A percentile compares a stretch with the other conserved stretches of the same genome.
phyloP scores from a whole-genome alignment of 2,329 filamentous ascomycete genomes.

The Lithohypha guttulata region DNA sequence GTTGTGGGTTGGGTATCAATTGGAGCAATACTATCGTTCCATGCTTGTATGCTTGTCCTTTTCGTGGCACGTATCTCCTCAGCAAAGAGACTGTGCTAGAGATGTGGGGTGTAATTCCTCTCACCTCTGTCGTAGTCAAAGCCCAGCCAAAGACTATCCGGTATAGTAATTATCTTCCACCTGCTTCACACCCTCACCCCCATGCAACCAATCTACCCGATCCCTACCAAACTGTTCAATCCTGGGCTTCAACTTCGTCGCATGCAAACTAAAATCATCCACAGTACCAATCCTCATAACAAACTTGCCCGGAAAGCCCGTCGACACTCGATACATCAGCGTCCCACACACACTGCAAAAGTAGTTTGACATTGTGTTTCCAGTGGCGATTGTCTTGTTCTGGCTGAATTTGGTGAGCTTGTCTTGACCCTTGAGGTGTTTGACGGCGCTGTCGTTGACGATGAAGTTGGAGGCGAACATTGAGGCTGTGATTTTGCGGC shows the following conservation, averaged over 20 bases:
- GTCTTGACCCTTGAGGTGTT: conserved; percentile 42
- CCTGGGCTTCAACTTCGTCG: conserved; percentile 45
- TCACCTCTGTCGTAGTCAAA: too few species aligned
- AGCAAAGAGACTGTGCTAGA: too few species aligned
- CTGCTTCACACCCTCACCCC: conserved; percentile 26
- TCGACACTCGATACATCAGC: conserved; percentile 47
- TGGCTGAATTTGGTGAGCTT: conserved; percentile 40
- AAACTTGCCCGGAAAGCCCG: conserved; percentile 34
- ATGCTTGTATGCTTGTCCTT: too few species aligned
- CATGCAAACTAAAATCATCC: conserved; percentile 49
- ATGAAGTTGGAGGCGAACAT: conserved; percentile 53
- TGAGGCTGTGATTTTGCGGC: conserved; percentile 51
- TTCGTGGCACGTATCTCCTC: too few species aligned
- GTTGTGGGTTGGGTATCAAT: too few species aligned
- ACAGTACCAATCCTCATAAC: conserved; percentile 50
- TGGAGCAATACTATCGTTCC: too few species aligned
- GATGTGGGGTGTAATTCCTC: too few species aligned
- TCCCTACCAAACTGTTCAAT: conserved; percentile 44
- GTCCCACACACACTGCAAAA: conserved; percentile 52
- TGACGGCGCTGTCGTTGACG: conserved; percentile 36
- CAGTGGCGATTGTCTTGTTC: conserved; percentile 36
- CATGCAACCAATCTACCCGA: conserved; percentile 40
- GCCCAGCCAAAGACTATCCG: too few species aligned
- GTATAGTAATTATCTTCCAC: too few species aligned
- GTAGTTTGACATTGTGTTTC: conserved; percentile 47